Base-by-base conservation (phyloP, 495 filamentous ascomycete genomes). In the Daldinia bambusicola region DNA sequence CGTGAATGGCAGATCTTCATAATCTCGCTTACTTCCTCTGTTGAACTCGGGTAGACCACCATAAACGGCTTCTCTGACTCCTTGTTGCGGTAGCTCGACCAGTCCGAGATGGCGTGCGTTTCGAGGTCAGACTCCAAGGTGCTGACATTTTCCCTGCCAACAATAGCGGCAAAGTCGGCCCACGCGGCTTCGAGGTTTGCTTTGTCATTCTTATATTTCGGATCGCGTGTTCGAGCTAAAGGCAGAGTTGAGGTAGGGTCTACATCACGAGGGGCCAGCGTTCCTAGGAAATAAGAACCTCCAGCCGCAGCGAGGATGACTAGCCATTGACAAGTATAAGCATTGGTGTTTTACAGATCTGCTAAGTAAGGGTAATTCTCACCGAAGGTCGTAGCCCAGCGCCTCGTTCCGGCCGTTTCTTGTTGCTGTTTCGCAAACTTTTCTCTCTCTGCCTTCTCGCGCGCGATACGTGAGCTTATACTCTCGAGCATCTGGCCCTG, bases 131-230 rank as follows among this genome's bases (percentile, higher is more conserved):
- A 82, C 7, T 84, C 82, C 43, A 86, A 68, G 0, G 95, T 97
- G 50, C 91, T 93, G 38, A 99, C 91, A 78, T 98, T 89, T 32
- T 94, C 91, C 63, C 87, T 83, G 56, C 96, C 95, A 8, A 98
- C 86, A 18, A 99, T 91, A 31, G 87, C 85, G 43, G 90, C 89
- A 75, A 98, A 94, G 78, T 99, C 95, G 5, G 90, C 83, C 95
- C 96, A 99, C 3, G 95, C 93, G 8, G 96, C 93, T 81, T 98
- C 90, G 41, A 98, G 87, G 74, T 94, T 95, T 16, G 87, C 83
- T 56, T 85, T 87, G 34, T 89, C 86, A 53, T 88, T 85, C 73
- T 97, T 88, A 76, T 96, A 92, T 64, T 82, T 80, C 0, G 91
- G 91, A 0, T 88, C 79, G 5, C 80, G 82, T 22, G 89, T 80